A percentile compares a stretch with the other conserved stretches of the same genome.
Evolutionary conservation across 1,139 yeast species (phyloP).

Genomic region (Yamadazyma spencermartinsiae): DNA sequence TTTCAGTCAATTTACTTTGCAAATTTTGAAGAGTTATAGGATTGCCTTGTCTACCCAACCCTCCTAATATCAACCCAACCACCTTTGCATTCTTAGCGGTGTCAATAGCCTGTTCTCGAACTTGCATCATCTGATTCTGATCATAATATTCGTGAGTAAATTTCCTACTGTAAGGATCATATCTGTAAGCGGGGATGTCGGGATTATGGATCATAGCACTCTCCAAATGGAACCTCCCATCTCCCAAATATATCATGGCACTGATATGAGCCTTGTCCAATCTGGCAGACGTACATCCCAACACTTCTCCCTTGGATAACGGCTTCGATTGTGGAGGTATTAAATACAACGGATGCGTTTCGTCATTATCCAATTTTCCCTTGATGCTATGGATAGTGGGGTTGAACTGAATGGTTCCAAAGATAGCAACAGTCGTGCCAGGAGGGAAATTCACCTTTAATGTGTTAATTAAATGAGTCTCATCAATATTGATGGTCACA

Average conservation of each 20-base stretch:
- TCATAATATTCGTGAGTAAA: constrained; percentile 89
- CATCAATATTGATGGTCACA: constrained; percentile 90
- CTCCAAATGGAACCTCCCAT: constrained; percentile 94
- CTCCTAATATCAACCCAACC: constrained; percentile 89
- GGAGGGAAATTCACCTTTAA: constrained; percentile 65
- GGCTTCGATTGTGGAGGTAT: constrained; percentile 93
- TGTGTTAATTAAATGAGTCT: constrained; percentile 76
- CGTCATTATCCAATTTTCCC: constrained; percentile 52
- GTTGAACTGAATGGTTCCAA: constrained; percentile 96
- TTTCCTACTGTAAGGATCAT: constrained; percentile 91
- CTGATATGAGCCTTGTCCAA: constrained; percentile 60
- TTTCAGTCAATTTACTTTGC: constrained; percentile 50
- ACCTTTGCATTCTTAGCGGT: constrained; percentile 61
- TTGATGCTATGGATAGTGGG: constrained; percentile 85
- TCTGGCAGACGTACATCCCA: constrained; percentile 93
- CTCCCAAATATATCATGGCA: constrained; percentile 92
- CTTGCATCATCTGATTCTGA: constrained; percentile 73
- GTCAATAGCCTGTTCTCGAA: constrained; percentile 72
- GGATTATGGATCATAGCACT: constrained; percentile 98
- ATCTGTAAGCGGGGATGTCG: constrained; percentile 82
- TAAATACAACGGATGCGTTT: constrained; percentile 56
- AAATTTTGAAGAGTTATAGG: constrained; percentile 69
- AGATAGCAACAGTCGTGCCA: constrained; percentile 69
- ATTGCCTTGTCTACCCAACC: constrained; percentile 95
- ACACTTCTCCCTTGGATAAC: constrained; percentile 89